phyloP scores from a whole-genome alignment of 768 basidiomycete species.

The Psilocybe cubensis region DNA sequence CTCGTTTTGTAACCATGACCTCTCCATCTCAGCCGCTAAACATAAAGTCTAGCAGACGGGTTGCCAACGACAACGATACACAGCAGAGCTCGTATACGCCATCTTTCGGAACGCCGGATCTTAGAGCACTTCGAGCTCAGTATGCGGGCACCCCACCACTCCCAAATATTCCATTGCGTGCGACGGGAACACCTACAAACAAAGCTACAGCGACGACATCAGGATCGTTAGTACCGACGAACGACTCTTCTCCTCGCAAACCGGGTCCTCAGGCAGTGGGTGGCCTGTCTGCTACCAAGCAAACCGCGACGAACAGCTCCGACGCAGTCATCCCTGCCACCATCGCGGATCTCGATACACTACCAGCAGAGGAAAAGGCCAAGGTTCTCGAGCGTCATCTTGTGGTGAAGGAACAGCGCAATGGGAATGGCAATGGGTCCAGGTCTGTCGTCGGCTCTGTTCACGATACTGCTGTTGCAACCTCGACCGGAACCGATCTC shows the following conservation, averaged over 20 bases:
- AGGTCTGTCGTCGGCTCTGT: slow-evolving; percentile 32
- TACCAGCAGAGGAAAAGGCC: slow-evolving; percentile 85
- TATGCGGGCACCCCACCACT: slow-evolving; percentile 61
- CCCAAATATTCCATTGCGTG: slow-evolving; percentile 58
- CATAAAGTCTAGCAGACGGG: slow-evolving; percentile 39
- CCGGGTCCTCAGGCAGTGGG: slow-evolving; percentile 18
- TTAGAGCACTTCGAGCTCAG: slow-evolving; percentile 66
- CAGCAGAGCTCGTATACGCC: slow-evolving; percentile 28
- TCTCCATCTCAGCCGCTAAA: slow-evolving; percentile 60
- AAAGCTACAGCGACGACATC: slow-evolving; percentile 18
- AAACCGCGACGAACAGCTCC: slow-evolving; percentile 16
- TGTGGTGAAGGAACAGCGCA: slow-evolving; percentile 73
- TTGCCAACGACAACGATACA: slow-evolving; percentile 12
- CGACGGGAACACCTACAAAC: slow-evolving; percentile 18
- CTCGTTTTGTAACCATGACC: slow-evolving; percentile 40
- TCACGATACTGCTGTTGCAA: slow-evolving; percentile 17
- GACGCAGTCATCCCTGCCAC: slow-evolving; percentile 26
- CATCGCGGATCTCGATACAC: slow-evolving; percentile 52
- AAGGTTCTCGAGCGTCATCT: slow-evolving; percentile 81
- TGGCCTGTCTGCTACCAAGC: slow-evolving; percentile 24
- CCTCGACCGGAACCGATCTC: slow-evolving; percentile 24
- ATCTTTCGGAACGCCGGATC: slow-evolving; percentile 63
- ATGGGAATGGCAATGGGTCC: slow-evolving; percentile 19
- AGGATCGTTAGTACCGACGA: slow-evolving; percentile 8
- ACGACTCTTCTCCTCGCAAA: slow-evolving; percentile 9